Evolutionary conservation across 805 yeast genomes (phyloP).

Genomic region (Scheffersomyces amazonensis): DNA sequence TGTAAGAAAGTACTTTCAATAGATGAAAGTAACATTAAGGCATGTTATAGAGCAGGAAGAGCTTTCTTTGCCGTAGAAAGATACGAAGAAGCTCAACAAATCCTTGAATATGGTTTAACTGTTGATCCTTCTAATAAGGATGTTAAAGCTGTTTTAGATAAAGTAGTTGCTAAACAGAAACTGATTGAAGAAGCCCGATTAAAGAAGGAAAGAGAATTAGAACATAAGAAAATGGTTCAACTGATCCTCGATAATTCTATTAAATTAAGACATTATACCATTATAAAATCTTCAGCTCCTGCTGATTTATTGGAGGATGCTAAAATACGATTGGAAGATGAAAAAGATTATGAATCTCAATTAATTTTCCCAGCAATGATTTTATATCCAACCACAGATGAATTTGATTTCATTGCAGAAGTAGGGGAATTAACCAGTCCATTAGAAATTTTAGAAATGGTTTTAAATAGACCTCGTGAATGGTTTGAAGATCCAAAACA

Average conservation of each 20-base stretch:
- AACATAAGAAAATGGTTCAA: constrained; percentile 39
- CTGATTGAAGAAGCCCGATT: constrained; percentile 23
- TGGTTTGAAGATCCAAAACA: constrained; percentile 69
- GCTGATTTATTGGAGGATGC: constrained; percentile 54
- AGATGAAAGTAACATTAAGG: constrained; percentile 75
- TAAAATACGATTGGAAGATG: constrained; percentile 57
- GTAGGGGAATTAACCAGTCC: constrained; percentile 73
- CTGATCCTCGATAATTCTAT: constrained; percentile 57
- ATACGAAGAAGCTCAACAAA: constrained; percentile 67
- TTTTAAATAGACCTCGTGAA: constrained; percentile 60
- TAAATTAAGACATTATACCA: constrained; percentile 52
- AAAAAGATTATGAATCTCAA: constrained; percentile 69
- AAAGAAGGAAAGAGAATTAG: constrained; percentile 34
- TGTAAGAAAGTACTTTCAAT: constrained; percentile 65
- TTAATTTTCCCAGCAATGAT: constrained; percentile 78
- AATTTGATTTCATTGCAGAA: constrained; percentile 77
- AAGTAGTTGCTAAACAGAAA: constrained; percentile 38
- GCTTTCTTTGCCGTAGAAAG: constrained; percentile 71
- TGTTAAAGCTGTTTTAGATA: constrained; percentile 43
- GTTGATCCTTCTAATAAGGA: constrained; percentile 61
- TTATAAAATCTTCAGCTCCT: constrained; percentile 49
- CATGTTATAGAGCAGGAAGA: constrained; percentile 78
- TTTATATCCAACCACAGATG: constrained; percentile 78
- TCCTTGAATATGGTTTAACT: constrained; percentile 61
- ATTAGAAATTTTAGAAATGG: constrained; percentile 54